Conservation (phyloP, 2,329 filamentous ascomycete genomes). For the Didymella pinodella region DNA sequence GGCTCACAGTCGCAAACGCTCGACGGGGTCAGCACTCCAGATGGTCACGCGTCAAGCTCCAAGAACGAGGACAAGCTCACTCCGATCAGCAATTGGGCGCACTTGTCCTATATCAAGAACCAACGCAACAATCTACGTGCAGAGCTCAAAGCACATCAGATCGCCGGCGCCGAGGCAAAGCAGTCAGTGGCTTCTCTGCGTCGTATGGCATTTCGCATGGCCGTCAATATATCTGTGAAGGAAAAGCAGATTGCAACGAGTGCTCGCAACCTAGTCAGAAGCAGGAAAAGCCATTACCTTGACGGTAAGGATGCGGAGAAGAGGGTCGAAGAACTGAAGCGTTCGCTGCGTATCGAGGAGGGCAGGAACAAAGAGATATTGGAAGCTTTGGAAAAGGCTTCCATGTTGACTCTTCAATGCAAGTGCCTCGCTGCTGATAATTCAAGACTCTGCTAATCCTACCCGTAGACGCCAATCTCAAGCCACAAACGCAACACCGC, state of each 20-base stretch:
- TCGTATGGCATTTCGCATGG: slow-evolving; percentile 50
- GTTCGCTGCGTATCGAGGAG: slow-evolving; percentile 45
- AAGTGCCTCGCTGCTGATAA: slow-evolving; percentile 13
- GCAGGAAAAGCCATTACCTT: slow-evolving; percentile 44
- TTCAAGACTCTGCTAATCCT: slow-evolving; percentile 14
- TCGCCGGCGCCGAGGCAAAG: slow-evolving; percentile 46
- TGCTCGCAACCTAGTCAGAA: slow-evolving; percentile 43
- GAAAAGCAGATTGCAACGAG: slow-evolving; percentile 49
- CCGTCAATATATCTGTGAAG: slow-evolving; percentile 51
- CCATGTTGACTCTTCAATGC: slow-evolving; percentile 50
- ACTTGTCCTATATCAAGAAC: slow-evolving; percentile 47
- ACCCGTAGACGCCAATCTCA: slow-evolving; percentile 36
- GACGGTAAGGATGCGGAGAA: slow-evolving; percentile 44
- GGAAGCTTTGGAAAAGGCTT: slow-evolving; percentile 47
- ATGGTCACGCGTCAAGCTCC: slow-evolving; percentile 20
- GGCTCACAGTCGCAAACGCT: slow-evolving; percentile 27
- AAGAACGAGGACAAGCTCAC: slow-evolving; percentile 35
- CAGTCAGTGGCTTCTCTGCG: slow-evolving; percentile 47
- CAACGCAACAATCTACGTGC: slow-evolving; percentile 45
- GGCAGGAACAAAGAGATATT: slow-evolving; percentile 49
- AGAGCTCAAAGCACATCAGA: slow-evolving; percentile 45
- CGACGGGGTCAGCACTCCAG: slow-evolving; percentile 20
- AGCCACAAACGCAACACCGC: slow-evolving; percentile 30
- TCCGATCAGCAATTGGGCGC: slow-evolving; percentile 49
- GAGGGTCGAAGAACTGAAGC: slow-evolving; percentile 44